phyloP scores from a whole-genome alignment of 495 filamentous ascomycete genomes.

The Penicillium simplicissimum region DNA sequence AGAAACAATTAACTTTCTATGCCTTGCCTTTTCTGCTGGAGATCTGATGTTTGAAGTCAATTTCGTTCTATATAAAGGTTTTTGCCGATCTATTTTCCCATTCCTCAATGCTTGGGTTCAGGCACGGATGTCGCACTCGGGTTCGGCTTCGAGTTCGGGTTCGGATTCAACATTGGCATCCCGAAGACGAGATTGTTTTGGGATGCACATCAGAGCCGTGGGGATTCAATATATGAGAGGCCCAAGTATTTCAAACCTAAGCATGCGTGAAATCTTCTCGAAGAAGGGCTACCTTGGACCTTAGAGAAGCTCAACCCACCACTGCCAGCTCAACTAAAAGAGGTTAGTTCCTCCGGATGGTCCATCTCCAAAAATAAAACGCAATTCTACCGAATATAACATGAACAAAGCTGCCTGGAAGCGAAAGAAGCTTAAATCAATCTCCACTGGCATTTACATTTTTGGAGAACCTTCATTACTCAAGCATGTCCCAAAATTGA shows the following conservation, averaged over 20 bases:
- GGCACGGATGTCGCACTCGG: not conserved
- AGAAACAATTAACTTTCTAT: not conserved
- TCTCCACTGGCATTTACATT: not conserved
- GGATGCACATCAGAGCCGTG: not conserved
- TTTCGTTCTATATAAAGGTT: no score
- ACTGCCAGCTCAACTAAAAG: not conserved
- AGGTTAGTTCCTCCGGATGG: not conserved
- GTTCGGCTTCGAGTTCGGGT: slow-evolving; percentile 14
- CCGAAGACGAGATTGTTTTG: not conserved
- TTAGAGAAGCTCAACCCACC: not conserved
- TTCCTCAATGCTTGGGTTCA: not conserved
- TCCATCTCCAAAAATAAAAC: not conserved
- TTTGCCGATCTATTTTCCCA: not conserved
- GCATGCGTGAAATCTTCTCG: not conserved
- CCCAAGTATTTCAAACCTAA: not conserved
- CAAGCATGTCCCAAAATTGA: not conserved
- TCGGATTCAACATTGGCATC: slow-evolving; percentile 4
- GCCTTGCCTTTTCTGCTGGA: not conserved
- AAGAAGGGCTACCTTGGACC: not conserved
- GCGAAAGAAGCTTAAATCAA: not conserved
- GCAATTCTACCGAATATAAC: not conserved
- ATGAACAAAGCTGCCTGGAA: not conserved
- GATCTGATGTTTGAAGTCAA: not conserved
- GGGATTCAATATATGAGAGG: no score
- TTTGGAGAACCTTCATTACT: not conserved